Percentiles rank a stretch among this genome's conserved stretches.
These are phyloP conservation scores for Pyrrhoderma noxium DNA, from an alignment of 1,284 basidiomycete species.

Conservation along the genomic window DNA sequence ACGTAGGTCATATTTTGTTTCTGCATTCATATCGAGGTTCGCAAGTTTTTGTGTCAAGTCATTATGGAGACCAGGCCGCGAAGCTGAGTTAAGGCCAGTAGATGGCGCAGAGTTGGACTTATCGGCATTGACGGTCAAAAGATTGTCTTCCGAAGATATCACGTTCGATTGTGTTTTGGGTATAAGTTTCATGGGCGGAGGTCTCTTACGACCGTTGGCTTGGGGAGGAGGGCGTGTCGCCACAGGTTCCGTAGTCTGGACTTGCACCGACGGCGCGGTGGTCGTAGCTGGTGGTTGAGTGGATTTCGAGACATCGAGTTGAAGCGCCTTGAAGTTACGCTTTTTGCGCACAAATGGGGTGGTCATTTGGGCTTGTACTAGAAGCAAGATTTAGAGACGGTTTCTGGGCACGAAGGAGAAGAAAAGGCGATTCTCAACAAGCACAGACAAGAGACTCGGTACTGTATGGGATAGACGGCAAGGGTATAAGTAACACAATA, in stretches of 20 bases:
- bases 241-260: conserved; percentile 26
- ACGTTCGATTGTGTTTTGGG: conserved; percentile 32
- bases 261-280: conserved; percentile 32
- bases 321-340: conserved; percentile 72
- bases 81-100: conserved; percentile 33
- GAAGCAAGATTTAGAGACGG: too few species aligned
- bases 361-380: conserved; percentile 19
- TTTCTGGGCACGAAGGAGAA: too few species aligned
- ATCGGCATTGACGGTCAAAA: conserved; percentile 30
- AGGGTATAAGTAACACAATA: too few species aligned
- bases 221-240: conserved; percentile 20
- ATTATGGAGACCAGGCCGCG: conserved; percentile 60
- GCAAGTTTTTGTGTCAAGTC: conserved; percentile 69
- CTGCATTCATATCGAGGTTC: conserved; percentile 65
- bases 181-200: conserved; percentile 25
- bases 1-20: conserved; percentile 69
- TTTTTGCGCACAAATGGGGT: conserved; percentile 60
- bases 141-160: conserved; percentile 33
- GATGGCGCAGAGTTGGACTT: conserved; percentile 36
- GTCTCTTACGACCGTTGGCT: conserved; percentile 18
- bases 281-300: conserved; percentile 29
- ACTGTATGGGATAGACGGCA: too few species aligned
- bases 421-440: too few species aligned
- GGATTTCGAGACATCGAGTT: conserved; percentile 44
- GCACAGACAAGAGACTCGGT: too few species aligned